Evolutionary conservation across 192 early-diverging fungal genomes (phyloP).

Genomic region (Ramicandelaber brevisporus): DNA sequence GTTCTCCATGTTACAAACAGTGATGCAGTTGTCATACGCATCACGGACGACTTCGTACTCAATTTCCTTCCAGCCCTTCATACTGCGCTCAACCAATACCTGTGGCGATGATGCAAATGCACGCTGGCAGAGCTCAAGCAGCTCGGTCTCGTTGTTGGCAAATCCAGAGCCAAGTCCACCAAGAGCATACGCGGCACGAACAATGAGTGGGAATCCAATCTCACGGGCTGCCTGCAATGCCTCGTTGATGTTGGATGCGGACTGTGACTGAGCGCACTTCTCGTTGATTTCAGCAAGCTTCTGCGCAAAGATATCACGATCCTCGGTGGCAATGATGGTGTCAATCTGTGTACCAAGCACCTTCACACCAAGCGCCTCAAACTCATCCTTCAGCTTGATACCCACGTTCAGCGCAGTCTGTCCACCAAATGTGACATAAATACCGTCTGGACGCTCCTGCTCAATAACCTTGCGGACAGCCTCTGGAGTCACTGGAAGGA

Average conservation of each 20-base stretch:
- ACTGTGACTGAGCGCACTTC: constrained; percentile 68
- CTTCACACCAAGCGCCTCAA: constrained; percentile 65
- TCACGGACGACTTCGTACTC: constrained; percentile 98
- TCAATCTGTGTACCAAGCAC: constrained; percentile 88
- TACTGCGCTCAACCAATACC: constrained; percentile 78
- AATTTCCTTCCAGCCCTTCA: constrained; percentile 99
- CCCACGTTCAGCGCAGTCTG: constrained; percentile 96
- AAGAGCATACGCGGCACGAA: constrained; percentile 86
- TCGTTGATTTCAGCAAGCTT: constrained; percentile 70
- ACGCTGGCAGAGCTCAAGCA: constrained; percentile 50
- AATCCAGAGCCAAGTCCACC: constrained; percentile 96
- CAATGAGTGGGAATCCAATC: constrained; percentile 90
- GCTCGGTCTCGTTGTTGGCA: constrained; percentile 66
- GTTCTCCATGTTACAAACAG: constrained; percentile 99
- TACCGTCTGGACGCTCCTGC: constrained; percentile 92
- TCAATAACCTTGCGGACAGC: constrained; percentile 87
- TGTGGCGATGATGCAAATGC: constrained; percentile 86
- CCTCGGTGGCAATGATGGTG: constrained; percentile 91
- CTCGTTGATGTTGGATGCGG: constrained; percentile 61
- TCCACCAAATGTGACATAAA: constrained; percentile 95
- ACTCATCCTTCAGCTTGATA: constrained; percentile 68
- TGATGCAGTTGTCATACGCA: constrained; percentile 87
- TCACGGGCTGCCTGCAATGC: constrained; percentile 56
- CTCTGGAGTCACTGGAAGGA: constrained; percentile 83
- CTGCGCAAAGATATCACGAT: constrained; percentile 80